phyloP scores from a whole-genome alignment of 2,329 filamentous ascomycete genomes.

The Byssoonygena ceratinophila region DNA sequence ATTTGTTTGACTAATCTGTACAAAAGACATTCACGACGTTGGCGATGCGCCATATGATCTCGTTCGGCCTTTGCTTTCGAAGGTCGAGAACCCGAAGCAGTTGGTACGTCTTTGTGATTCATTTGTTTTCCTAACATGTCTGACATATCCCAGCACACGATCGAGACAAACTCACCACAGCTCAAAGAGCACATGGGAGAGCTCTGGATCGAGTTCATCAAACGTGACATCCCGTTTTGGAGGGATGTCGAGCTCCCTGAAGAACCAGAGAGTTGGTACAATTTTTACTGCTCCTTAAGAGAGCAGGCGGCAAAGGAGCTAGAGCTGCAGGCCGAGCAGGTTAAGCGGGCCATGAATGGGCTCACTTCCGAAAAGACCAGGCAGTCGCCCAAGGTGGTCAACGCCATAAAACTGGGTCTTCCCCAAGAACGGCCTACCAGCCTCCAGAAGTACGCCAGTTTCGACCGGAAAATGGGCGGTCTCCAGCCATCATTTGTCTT shows the following conservation, averaged over 20 bases:
- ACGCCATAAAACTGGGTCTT: conserved; percentile 28
- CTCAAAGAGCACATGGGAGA: conserved; percentile 58
- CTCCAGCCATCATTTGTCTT: conserved; percentile 20
- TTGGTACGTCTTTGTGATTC: conserved; percentile 42
- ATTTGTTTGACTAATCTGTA: not conserved
- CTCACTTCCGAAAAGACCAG: conserved; percentile 49
- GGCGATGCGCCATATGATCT: conserved; percentile 59
- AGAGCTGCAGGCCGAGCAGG: conserved; percentile 46
- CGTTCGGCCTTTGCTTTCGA: conserved; percentile 57
- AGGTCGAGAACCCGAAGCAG: conserved; percentile 62
- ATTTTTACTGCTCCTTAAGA: conserved; percentile 62
- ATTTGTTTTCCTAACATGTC: not conserved
- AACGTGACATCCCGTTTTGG: conserved; percentile 61
- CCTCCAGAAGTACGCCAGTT: conserved; percentile 25
- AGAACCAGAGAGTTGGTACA: conserved; percentile 62
- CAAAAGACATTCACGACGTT: conserved; percentile 53
- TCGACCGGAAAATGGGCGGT: conserved; percentile 27
- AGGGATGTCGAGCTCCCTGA: conserved; percentile 55
- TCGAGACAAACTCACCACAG: conserved; percentile 69
- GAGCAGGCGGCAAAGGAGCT: conserved; percentile 49
- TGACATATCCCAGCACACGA: conserved; percentile 33
- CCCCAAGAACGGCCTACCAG: conserved; percentile 24
- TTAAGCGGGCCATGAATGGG: conserved; percentile 48
- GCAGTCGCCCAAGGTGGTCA: conserved; percentile 49
- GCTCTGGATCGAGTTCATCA: conserved; percentile 70